Base-by-base conservation (phyloP, 1,284 basidiomycete genomes). In the Sphaerobolus stellatus region DNA sequence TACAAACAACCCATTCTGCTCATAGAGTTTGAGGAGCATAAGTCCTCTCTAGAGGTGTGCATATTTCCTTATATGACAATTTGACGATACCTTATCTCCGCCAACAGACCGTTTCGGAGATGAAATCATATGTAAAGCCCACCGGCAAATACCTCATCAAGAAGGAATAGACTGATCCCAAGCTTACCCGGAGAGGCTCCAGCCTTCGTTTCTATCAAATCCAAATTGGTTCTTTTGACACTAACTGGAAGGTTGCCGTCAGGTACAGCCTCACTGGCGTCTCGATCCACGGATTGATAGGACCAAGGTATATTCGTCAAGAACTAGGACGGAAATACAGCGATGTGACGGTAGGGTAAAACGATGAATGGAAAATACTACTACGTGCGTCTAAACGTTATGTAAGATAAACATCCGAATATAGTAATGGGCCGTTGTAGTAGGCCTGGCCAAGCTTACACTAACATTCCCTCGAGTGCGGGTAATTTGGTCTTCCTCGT, bases 1-100 rank as follows among this genome's bases (percentile, higher is more conserved):
- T 99, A 98, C 73, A 95, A 94, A 71, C 87, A 90, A 41, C 94
- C 95, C 0, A 83, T 99, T 52, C 75, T 99, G 14, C 78, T 99
- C n/a, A 98, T 99, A 64, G 96, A 99, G 67, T 99, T 99, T 62
- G 96, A 98, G 64, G 93, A 98, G 70, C 90, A 97, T 70, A 97
- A 96, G 65, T 86, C 92, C 0, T 91, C 92, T 0, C 77, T 98
- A 13, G 86, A 92, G 69, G 93, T 92, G 64, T 57, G 79, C 9
- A n/a, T 18, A 5, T 14, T 2, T 44, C 30, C 20, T 56, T 36
- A 34, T 29, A 24, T 24, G 24, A 22, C 24, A 31, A 28, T n/a
- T 9, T 14, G 8, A 30, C 48, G 44, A 50, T 31, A n/a, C 25
- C 28, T 29, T 11, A 25, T 11, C 36, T 5, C 4, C 9, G n/a